Base-by-base conservation (phyloP, 108 stramenopile species). In the Cyclotella sp. region DNA sequence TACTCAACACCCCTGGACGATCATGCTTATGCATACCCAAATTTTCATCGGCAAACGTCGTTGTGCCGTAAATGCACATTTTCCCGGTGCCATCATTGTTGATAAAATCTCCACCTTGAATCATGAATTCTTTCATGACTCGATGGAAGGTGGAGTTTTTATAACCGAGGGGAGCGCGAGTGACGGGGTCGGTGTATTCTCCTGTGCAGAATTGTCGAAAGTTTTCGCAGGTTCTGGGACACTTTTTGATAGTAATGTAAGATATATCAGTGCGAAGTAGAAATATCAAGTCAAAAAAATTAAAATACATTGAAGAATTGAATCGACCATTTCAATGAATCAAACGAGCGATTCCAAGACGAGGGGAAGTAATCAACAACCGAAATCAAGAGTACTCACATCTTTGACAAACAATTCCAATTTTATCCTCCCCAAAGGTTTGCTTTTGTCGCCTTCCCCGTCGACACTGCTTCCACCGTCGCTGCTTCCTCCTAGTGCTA, bases 221-320 rank as follows among this genome's bases (percentile, higher is more conserved):
- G 88, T 95, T 95, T 66, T 97, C 95, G 46, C 91, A 93, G 58
- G 98, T 99, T 82, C 90, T 98, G 58, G 99, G 99, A 60, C 90
- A 91, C 69, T 70, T n/a, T n/a, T n/a, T n/a, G n/a, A n/a, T n/a
- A n/a, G n/a, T n/a, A n/a, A n/a, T n/a, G n/a, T n/a, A n/a, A n/a
- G n/a, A n/a, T n/a, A n/a, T n/a, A n/a, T n/a, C n/a, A n/a, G n/a
- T n/a, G n/a, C n/a, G n/a, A n/a, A n/a, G n/a, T n/a, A n/a, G n/a
- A n/a, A n/a, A n/a, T n/a, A n/a, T n/a, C n/a, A n/a, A n/a, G n/a
- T n/a, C n/a, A n/a, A n/a, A n/a, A n/a, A n/a, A n/a, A n/a, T n/a
- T n/a, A n/a, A n/a, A n/a, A n/a, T n/a, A 34, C 6, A 34, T 5
- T 34, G 4, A 34, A 2, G 34, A 34, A 2, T 34, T 14, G 63